phyloP scores from a whole-genome alignment of 1,284 basidiomycete species.

The Ganoderma sinense region DNA sequence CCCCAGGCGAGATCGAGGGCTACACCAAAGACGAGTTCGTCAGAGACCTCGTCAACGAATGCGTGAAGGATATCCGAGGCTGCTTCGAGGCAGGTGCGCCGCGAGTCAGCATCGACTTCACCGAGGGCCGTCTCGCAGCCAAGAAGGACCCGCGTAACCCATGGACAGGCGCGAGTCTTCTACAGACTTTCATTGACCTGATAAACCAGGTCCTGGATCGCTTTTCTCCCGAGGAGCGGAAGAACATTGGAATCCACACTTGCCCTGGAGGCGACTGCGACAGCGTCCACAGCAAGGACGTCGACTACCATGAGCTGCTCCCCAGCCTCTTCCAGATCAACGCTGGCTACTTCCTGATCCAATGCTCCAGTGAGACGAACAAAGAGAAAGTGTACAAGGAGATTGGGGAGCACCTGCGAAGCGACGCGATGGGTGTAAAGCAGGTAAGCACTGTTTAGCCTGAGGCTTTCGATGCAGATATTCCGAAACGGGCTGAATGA shows the following conservation, averaged over 20 bases:
- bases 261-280: neutral
- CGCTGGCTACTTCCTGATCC: neutral
- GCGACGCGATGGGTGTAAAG: neutral
- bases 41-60: neutral
- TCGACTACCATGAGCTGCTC: neutral
- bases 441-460: neutral
- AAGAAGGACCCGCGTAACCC: conserved; percentile 4
- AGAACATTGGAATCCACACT: conserved; percentile 1
- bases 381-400: conserved; percentile 1
- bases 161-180: neutral
- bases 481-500: neutral
- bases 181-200: neutral
- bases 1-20: neutral
- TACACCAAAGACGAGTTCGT: neutral
- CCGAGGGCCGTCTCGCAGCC: neutral
- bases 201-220: neutral
- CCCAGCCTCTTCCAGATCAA: conserved; percentile 3
- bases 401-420: neutral
- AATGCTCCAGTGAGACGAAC: neutral
- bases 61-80: neutral
- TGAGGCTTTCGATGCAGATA: neutral
- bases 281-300: neutral
- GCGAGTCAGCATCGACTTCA: conserved; percentile 1
- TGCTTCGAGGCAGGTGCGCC: neutral
- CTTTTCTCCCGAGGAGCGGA: neutral